A percentile compares a stretch with the other conserved stretches of the same genome.
Conservation (phyloP, 78 protist species). For the Tieghemostelium lacteum region DNA sequence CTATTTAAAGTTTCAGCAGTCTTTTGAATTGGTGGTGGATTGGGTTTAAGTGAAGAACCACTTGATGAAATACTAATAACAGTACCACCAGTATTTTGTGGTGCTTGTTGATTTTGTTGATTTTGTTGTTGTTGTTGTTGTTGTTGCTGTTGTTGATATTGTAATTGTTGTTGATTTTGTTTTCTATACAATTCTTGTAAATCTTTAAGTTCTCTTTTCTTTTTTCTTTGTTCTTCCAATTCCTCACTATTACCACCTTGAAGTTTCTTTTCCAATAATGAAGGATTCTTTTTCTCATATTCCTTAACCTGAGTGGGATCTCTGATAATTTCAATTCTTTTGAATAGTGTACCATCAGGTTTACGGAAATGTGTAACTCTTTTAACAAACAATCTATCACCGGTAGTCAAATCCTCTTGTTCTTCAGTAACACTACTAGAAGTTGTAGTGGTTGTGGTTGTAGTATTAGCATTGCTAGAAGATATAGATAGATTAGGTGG, state of each 20-base stretch:
- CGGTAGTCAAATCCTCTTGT: conserved; percentile 17
- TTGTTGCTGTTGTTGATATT: neutral
- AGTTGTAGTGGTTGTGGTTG: neutral
- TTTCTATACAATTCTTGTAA: neutral
- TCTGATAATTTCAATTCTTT: conserved; percentile 59
- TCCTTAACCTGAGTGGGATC: conserved; percentile 66
- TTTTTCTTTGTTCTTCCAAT: conserved; percentile 26
- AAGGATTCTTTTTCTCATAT: conserved; percentile 21
- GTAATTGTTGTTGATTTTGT: neutral
- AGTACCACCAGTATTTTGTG: neutral
- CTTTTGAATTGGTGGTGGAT: neutral
- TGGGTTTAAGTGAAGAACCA: neutral
- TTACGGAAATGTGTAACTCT: conserved; percentile 48
- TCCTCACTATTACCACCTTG: conserved; percentile 14
- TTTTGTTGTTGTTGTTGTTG: neutral
- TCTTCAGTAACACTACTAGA: neutral
- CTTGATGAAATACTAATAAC: neutral
- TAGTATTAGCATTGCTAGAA: neutral
- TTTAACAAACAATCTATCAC: conserved; percentile 44
- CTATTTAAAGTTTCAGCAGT: neutral
- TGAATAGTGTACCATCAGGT: conserved; percentile 69
- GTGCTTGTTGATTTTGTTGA: neutral
- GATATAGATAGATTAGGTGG: neutral
- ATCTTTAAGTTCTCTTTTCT: neutral
- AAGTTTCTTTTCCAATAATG: conserved; percentile 11